These are phyloP conservation scores for Quercus mongolica DNA, from an alignment of 306 rosid species.

Conservation along the genomic window DNA sequence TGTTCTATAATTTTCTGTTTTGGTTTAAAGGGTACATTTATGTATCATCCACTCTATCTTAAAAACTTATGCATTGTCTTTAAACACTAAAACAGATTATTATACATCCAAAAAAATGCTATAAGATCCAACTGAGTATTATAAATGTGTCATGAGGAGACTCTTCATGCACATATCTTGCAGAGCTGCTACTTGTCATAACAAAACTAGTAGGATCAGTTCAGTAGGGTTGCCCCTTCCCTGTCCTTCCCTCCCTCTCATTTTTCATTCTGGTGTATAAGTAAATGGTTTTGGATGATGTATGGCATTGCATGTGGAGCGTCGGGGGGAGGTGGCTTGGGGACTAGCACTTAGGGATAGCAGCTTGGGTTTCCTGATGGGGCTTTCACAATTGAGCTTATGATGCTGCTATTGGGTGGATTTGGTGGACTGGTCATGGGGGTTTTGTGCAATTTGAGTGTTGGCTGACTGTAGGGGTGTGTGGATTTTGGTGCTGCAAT, in stretches of 20 bases:
- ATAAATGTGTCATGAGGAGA: conserved; percentile 2
- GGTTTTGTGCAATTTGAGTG: too few relatives aligned
- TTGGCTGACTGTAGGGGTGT: too few relatives aligned
- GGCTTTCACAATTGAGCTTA: too few relatives aligned
- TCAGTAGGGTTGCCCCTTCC: background rate
- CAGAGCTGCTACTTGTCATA: background rate
- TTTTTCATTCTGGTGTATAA: background rate
- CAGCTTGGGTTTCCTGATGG: too few relatives aligned
- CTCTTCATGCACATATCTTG: background rate
- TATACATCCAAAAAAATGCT: background rate
- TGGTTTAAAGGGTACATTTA: background rate
- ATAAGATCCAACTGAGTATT: background rate
- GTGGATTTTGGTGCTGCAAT: too few relatives aligned
- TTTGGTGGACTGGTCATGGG: too few relatives aligned
- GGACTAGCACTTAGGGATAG: too few relatives aligned
- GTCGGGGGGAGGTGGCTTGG: too few relatives aligned
- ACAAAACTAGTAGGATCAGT: background rate
- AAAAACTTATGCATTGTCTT: background rate
- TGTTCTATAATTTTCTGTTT: background rate
- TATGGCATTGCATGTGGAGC: too few relatives aligned
- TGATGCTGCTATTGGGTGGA: too few relatives aligned
- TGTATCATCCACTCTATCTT: background rate
- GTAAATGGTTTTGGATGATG: too few relatives aligned
- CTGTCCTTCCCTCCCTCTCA: background rate
- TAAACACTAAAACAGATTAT: background rate